Evolutionary conservation across 139 green algal genomes (phyloP), one percentile per base, ranked within the genome.

Genomic region (Auxenochlorella pyrenoidosa): DNA sequence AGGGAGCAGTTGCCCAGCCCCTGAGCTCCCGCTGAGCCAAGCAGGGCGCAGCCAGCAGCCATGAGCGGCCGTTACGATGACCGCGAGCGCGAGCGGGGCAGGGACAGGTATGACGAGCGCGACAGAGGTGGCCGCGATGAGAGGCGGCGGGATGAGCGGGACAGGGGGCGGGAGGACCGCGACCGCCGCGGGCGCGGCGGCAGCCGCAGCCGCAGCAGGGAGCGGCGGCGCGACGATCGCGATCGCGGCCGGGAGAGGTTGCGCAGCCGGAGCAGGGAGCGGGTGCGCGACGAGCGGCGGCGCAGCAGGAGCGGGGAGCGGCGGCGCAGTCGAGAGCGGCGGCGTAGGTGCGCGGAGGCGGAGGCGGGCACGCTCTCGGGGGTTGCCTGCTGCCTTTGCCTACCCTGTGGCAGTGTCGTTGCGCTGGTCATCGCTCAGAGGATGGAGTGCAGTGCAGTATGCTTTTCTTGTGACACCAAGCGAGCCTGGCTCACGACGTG

Each of bases 71-170:
- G 81, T 10, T 72, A 86, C 41, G 65, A 75, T 13, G 79, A 58
- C 83, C 79, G 75, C 24, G 86, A 87, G 21, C 92, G 75, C 60
- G 70, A 87, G 34, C 54, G 79, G 22, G 79, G 75, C 75, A 66
- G 75, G 16, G 44, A 82, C 44, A 60, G 63, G 78, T 44, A 65
- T 32, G 54, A 68, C 0, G n/a, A 59, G 12, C 66, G 63, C 58
- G 51, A 70, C 36, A 13, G 59, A 2, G 81, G 90, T 73, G 66
- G 86, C 28, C 34, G 59, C 6, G 58, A 89, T 13, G 54, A 76
- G 34, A 24, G 59, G 34, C 24, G 12, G 66, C 88, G 30, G 58
- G 83, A 66, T 58, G n/a, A 30, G 1, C 70, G 59, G 3, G 75
- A 91, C 79, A 63, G 86, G n/a, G 47, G 54, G 22, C 54, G 79